Conservation (phyloP, 2,329 filamentous ascomycete species). For the Aciculosporium take region DNA sequence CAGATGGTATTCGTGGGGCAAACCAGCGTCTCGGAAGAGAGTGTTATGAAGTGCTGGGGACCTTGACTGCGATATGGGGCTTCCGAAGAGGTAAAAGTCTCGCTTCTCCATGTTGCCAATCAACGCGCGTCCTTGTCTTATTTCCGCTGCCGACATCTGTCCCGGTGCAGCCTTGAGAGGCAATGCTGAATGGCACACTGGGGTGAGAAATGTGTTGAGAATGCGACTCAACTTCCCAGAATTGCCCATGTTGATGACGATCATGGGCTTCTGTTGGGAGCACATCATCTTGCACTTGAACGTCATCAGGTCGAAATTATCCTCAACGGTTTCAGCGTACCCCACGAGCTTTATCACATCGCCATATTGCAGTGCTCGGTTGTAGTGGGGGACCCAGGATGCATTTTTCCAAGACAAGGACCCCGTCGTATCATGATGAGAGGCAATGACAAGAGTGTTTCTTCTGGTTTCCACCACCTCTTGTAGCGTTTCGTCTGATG, state of each 20-base stretch:
- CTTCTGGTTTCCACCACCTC: conserved; percentile 52
- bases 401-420: conserved; percentile 77
- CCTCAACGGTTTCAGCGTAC: conserved; percentile 57
- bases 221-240: conserved; percentile 80
- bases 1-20: conserved; percentile 70
- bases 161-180: conserved; percentile 89
- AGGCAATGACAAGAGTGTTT: conserved; percentile 75
- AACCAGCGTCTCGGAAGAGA: conserved; percentile 59
- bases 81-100: conserved; percentile 79
- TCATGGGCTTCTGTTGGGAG: conserved; percentile 68
- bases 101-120: conserved; percentile 64
- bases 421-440: conserved; percentile 77
- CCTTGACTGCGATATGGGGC: conserved; percentile 65
- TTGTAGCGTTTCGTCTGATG: conserved; percentile 62
- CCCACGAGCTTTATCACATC: conserved; percentile 93
- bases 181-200: conserved; percentile 78
- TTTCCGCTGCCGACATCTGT: conserved; percentile 81
- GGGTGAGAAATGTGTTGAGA: conserved; percentile 84
- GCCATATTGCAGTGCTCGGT: conserved; percentile 75
- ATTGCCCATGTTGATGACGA: conserved; percentile 90
- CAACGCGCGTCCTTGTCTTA: conserved; percentile 62
- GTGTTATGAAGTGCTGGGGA: conserved; percentile 85
- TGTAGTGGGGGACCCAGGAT: conserved; percentile 86
- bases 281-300: conserved; percentile 67
- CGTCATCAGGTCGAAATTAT: conserved; percentile 71